Conservation (phyloP, 768 basidiomycete genomes). For the Scleroderma bovista region DNA sequence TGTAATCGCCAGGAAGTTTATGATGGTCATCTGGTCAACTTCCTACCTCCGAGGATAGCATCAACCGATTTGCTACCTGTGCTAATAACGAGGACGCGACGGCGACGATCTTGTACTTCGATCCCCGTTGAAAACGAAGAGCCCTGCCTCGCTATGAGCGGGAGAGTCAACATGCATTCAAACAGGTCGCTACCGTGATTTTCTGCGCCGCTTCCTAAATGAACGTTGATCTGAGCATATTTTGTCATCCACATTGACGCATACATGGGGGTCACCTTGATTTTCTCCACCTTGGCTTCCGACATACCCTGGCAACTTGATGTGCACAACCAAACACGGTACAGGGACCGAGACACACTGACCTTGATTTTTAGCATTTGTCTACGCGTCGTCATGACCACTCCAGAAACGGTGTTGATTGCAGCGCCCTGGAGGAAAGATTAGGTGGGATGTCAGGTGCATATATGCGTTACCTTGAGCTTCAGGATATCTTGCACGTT, state of each 20-base stretch:
- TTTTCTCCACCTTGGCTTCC: slow-evolving; percentile 96
- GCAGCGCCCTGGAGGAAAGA: slow-evolving; percentile 52
- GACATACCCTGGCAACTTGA: slow-evolving; percentile 72
- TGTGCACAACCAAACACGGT: not conserved
- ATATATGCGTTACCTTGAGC: slow-evolving; percentile 56
- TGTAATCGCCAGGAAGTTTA: slow-evolving; percentile 22
- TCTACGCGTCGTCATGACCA: slow-evolving; percentile 86
- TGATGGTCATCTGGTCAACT: not conserved
- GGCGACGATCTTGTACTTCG: slow-evolving; percentile 83
- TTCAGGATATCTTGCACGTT: slow-evolving; percentile 94
- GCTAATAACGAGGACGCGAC: slow-evolving; percentile 75
- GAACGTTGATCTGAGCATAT: not conserved
- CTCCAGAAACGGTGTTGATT: slow-evolving; percentile 80
- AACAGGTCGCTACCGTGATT: slow-evolving; percentile 48
- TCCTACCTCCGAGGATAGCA: slow-evolving; percentile 75
- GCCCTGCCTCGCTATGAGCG: slow-evolving; percentile 44
- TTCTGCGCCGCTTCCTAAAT: slow-evolving; percentile 87
- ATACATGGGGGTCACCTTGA: slow-evolving; percentile 53
- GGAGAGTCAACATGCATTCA: not conserved
- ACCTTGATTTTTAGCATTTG: slow-evolving; percentile 95
- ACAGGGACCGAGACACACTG: slow-evolving; percentile 3
- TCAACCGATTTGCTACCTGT: slow-evolving; percentile 94
- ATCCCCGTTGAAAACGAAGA: slow-evolving; percentile 89
- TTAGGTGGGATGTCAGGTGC: not conserved
- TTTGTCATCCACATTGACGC: slow-evolving; percentile 1